phyloP scores from a whole-genome alignment of 768 basidiomycete genomes.

The Termitomyces sp. region DNA sequence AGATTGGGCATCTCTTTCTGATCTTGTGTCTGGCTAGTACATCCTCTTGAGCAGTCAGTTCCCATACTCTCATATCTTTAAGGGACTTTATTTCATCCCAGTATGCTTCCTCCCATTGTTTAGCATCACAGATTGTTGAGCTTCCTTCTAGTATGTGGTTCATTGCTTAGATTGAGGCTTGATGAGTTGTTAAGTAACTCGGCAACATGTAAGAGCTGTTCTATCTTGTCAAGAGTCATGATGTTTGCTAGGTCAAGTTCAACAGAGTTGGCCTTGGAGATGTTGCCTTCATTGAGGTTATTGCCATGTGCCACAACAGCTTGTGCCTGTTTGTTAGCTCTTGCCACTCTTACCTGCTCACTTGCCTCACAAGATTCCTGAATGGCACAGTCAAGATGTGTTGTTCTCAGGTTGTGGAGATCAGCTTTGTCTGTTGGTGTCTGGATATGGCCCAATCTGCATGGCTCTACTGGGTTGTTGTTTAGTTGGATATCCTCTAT shows the following conservation, averaged over 20 bases:
- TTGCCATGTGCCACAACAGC: too few relatives aligned
- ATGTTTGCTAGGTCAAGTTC: background rate
- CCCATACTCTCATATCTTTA: background rate
- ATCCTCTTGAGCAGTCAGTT: background rate
- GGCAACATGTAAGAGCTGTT: background rate
- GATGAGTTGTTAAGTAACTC: background rate
- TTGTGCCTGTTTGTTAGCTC: too few relatives aligned
- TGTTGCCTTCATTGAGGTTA: too few relatives aligned
- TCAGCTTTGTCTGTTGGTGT: background rate
- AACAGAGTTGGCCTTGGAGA: too few relatives aligned
- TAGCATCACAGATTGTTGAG: background rate
- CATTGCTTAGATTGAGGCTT: background rate
- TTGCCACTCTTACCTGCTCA: background rate
- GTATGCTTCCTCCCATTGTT: background rate
- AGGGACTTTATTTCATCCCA: background rate
- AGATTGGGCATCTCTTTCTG: background rate
- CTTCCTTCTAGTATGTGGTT: background rate
- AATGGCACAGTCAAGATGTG: background rate
- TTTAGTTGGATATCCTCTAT: background rate
- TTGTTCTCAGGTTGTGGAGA: background rate
- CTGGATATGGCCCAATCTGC: background rate
- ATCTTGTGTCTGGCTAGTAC: background rate
- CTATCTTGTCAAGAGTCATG: background rate
- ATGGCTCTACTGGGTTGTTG: background rate
- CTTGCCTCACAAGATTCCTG: background rate